Base-by-base conservation (phyloP, 768 basidiomycete species). In the Paxillus involutus region DNA sequence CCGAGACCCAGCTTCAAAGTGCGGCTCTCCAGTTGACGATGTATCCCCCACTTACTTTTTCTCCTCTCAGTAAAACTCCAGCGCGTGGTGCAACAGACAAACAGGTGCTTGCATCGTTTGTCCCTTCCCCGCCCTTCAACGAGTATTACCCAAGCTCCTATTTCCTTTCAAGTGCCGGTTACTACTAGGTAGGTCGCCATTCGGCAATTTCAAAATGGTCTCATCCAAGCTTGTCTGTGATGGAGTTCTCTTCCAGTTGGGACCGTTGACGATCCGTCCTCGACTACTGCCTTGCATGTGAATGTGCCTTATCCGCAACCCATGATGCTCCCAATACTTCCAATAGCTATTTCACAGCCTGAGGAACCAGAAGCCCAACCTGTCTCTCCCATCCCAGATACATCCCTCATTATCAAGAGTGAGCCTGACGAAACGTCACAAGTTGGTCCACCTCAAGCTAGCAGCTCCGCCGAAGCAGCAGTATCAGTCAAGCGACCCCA, bases 1-100 rank as follows among this genome's bases (percentile, higher is more conserved):
- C 37, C 2, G 69, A 70, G 43, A 19, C 2, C 10, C 60, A 63
- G 30, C 59, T 70, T 12, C 60, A 61, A 33, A 51, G 69, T 71
- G 32, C 26, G 26, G 33, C 56, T 49, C 3, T 49, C 16, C 8
- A 12, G 12, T 6, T 4, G 1, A 24, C 11, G 33, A 12, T 39
- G 16, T 10, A 11, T 39, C 3, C 32, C 9, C 19, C 37, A 9
- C 30, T 43, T 49, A 26, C 49, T 47, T 37, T 44, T n/a, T 3
- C 9, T 6, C 16, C 48, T 24, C n/a, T 9, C 24, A 69, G 67
- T 51, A 16, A 65, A 57, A 48, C 36, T 69, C 10, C 53, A 63
- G 42, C 57, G 52, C 11, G 39, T 70, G 2, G 45, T 63, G 24
- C 6, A 36, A 12, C 53, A 63, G 9, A 36, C 61, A 4, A 49